These are phyloP conservation scores for Colletotrichum endophyticum DNA, from an alignment of 2,329 filamentous ascomycete species.

Conservation along the genomic window DNA sequence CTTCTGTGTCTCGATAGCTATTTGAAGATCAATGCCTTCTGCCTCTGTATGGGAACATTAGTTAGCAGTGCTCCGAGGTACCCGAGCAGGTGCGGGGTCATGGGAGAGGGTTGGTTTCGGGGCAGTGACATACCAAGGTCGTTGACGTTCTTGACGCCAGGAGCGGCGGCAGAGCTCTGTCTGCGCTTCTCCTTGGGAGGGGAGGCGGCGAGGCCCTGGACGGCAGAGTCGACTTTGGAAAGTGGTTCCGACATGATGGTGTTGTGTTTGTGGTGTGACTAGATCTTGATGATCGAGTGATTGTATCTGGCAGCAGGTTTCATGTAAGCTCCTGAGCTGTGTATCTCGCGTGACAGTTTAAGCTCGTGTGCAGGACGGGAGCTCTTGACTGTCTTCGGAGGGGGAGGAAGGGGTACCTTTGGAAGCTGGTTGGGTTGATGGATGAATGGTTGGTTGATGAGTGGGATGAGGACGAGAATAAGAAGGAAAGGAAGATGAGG, in stretches of 20 bases:
- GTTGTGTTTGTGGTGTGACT: background rate
- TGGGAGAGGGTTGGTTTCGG: background rate
- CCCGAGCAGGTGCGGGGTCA: background rate
- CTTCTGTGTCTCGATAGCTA: conserved; percentile 84
- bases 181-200: conserved; percentile 73
- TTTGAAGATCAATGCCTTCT: conserved; percentile 72
- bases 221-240: conserved; percentile 89
- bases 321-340: background rate
- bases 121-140: conserved; percentile 74
- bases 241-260: conserved; percentile 61
- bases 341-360: background rate
- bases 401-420: conserved; percentile 4
- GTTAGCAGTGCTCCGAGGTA: background rate
- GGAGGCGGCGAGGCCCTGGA: conserved; percentile 76
- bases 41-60: conserved; percentile 61
- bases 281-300: background rate
- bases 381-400: background rate
- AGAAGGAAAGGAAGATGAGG: conserved; percentile 1
- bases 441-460: background rate
- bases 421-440: background rate
- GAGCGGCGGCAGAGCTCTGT: conserved; percentile 72
- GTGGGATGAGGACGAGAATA: conserved; percentile 14
- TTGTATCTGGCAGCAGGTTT: background rate
- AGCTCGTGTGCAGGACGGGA: background rate
- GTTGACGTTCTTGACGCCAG: conserved; percentile 81